A percentile compares a stretch with the other conserved stretches of the same genome.
phyloP scores from a whole-genome alignment of 202 grass and related monocot genomes.

The Miscanthus sacchariflorus region DNA sequence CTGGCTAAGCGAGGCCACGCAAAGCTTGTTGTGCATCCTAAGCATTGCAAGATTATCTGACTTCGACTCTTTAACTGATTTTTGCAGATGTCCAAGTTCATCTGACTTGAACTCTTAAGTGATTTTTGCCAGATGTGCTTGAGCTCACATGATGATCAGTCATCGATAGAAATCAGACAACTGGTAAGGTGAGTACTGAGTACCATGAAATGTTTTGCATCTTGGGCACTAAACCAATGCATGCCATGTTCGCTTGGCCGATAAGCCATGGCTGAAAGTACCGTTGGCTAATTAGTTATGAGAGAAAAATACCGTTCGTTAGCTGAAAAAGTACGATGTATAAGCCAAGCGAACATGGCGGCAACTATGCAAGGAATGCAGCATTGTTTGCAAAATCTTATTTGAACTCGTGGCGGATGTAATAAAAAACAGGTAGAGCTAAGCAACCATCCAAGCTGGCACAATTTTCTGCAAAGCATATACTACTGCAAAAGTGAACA shows the following conservation, averaged over 20 bases:
- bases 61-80: background rate
- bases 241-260: too few species aligned
- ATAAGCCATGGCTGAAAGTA: too few species aligned
- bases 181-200: too few species aligned
- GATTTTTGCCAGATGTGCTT: background rate
- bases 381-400: conserved; percentile 35
- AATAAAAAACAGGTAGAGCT: conserved; percentile 15
- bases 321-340: too few species aligned
- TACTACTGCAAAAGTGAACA: conserved; percentile 14
- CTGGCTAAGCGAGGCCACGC: background rate
- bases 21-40: too few species aligned
- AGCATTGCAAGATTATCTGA: too few species aligned
- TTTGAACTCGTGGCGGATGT: conserved; percentile 32
- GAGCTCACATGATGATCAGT: background rate
- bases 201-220: too few species aligned
- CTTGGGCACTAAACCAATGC: too few species aligned
- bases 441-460: conserved; percentile 14
- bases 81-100: background rate
- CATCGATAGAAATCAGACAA: background rate
- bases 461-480: conserved; percentile 10
- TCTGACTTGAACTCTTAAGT: background rate
- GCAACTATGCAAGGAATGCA: conserved; percentile 4
- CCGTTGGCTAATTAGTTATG: too few species aligned
- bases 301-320: too few species aligned
- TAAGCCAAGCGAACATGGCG: too few species aligned